Evolutionary conservation across 495 filamentous ascomycete genomes (phyloP).

Genomic region (Trichoderma orchidacearum): DNA sequence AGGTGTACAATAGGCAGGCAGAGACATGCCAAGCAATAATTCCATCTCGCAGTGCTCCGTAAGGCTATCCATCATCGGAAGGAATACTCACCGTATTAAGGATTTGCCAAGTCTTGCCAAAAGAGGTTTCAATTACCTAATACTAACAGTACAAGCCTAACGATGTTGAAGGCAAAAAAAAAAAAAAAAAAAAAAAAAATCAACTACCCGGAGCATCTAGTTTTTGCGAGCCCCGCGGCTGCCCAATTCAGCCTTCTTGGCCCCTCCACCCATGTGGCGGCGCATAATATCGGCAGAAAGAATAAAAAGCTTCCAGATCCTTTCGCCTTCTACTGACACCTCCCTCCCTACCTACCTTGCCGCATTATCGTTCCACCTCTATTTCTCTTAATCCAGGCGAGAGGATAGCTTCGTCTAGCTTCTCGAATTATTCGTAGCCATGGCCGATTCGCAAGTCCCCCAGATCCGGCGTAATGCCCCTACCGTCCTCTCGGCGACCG

Average conservation of each 20-base stretch:
- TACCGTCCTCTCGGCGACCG: slow-evolving; percentile 27
- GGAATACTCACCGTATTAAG: too few species aligned
- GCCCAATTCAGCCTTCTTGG: not conserved
- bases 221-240: not conserved
- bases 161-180: too few species aligned
- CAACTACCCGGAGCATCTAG: not conserved
- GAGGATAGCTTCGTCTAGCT: not conserved
- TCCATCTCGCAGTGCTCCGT: too few species aligned
- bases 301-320: not conserved
- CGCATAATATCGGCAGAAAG: not conserved
- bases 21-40: too few species aligned
- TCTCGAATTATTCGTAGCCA: not conserved
- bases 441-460: not conserved
- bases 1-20: too few species aligned
- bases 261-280: not conserved
- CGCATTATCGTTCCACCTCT: not conserved
- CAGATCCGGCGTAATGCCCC: slow-evolving; percentile 5
- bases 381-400: not conserved
- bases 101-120: too few species aligned
- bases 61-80: too few species aligned
- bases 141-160: too few species aligned
- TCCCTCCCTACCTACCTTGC: not conserved
- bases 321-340: not conserved
- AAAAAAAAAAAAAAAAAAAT: too few species aligned
- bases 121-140: too few species aligned